A percentile compares a stretch with the other conserved stretches of the same genome.
Evolutionary conservation across 2,329 filamentous ascomycete species (phyloP).

Genomic region (Helicocarpus griseus): DNA sequence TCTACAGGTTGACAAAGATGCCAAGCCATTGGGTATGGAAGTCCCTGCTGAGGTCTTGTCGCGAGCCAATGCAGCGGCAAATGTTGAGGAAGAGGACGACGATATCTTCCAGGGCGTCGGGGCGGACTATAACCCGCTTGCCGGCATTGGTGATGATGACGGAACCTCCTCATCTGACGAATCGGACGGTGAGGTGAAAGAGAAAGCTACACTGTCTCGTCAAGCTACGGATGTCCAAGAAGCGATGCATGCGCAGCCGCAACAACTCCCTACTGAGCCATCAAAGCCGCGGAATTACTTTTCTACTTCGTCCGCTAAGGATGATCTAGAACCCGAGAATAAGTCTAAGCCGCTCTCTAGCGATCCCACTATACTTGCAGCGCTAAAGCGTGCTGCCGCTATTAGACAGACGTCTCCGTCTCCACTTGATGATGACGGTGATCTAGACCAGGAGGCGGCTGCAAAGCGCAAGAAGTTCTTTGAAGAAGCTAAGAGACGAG

Average conservation of each 20-base stretch:
- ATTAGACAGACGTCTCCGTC: constrained; percentile 41
- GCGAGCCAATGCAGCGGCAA: constrained; percentile 20
- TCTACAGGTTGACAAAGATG: constrained; percentile 35
- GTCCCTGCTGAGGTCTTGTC: constrained; percentile 35
- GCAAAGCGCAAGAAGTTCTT: constrained; percentile 67
- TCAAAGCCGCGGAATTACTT: constrained; percentile 41
- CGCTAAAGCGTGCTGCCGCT: constrained; percentile 72
- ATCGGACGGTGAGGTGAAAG: constrained; percentile 27
- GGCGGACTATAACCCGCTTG: constrained; percentile 51
- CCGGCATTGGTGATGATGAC: constrained; percentile 36
- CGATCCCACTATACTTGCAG: constrained; percentile 72
- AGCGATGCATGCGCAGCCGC: background rate
- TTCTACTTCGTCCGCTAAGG: constrained; percentile 22
- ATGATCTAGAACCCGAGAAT: constrained; percentile 30
- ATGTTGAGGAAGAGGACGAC: constrained; percentile 42
- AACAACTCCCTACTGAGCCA: background rate
- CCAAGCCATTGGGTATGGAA: constrained; percentile 42
- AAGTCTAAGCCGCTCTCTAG: constrained; percentile 41
- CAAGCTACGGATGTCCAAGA: constrained; percentile 10
- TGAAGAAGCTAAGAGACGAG: constrained; percentile 43
- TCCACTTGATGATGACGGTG: constrained; percentile 34
- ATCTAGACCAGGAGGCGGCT: constrained; percentile 51
- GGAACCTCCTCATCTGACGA: constrained; percentile 27
- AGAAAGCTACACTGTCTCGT: constrained; percentile 5
- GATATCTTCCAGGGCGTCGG: constrained; percentile 56